A percentile compares a stretch with the other conserved stretches of the same genome.
phyloP scores from a whole-genome alignment of 768 basidiomycete species.

The Cyathus striatus region DNA sequence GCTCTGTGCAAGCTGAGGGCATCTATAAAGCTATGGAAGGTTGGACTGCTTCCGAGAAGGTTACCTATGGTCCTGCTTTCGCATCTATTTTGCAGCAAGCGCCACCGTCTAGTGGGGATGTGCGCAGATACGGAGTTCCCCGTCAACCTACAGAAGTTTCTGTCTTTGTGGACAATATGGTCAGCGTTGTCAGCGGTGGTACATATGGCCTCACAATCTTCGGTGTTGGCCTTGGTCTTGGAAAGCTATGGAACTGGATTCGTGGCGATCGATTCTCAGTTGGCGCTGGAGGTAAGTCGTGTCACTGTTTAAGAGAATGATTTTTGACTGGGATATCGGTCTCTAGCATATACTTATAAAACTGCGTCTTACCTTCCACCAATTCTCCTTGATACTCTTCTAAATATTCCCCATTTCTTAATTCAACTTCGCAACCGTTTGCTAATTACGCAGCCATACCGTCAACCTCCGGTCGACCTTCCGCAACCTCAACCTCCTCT shows the following conservation, averaged over 20 bases:
- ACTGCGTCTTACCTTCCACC: conserved; percentile 68
- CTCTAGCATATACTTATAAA: conserved; percentile 63
- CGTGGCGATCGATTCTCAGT: conserved; percentile 66
- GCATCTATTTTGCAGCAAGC: conserved; percentile 35
- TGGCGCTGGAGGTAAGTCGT: conserved; percentile 68
- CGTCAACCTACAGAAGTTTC: conserved; percentile 53
- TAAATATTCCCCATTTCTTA: conserved; percentile 63
- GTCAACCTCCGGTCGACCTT: conserved; percentile 25
- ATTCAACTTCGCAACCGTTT: conserved; percentile 59
- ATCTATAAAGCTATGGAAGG: conserved; percentile 52
- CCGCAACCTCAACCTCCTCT: conserved; percentile 15
- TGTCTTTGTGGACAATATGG: conserved; percentile 53
- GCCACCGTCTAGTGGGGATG: conserved; percentile 27
- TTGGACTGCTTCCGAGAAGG: conserved; percentile 72
- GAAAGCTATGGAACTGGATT: conserved; percentile 49
- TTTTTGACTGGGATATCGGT: conserved; percentile 8
- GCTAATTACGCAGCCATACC: conserved; percentile 43
- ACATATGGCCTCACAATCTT: conserved; percentile 35
- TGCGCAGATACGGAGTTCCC: conserved; percentile 31
- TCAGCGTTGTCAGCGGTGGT: conserved; percentile 57
- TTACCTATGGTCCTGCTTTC: conserved; percentile 70
- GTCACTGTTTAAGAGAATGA: conserved; percentile 3
- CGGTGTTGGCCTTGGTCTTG: conserved; percentile 40
- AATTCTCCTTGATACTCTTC: conserved; percentile 54
- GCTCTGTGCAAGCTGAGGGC: conserved; percentile 19